Conservation (phyloP, 1,139 yeast species). For the Zygosaccharomyces sapae region DNA sequence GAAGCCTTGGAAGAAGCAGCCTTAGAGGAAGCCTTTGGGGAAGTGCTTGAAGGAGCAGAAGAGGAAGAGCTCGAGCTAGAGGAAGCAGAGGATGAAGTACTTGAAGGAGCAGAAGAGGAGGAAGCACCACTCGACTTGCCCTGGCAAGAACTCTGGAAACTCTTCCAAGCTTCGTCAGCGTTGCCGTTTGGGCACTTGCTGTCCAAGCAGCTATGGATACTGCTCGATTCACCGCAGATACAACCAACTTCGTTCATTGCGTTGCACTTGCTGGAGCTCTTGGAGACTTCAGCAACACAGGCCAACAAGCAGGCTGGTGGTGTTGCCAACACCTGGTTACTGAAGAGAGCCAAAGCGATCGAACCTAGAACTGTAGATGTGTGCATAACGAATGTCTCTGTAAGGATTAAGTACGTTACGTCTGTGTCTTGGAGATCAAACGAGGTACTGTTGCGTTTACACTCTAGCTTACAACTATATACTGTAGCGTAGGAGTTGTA, state of each 20-base stretch:
- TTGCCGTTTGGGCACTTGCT: conserved; percentile 61
- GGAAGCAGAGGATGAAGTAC: too few relatives aligned
- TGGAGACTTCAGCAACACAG: conserved; percentile 70
- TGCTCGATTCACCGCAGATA: conserved; percentile 54
- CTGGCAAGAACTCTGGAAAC: conserved; percentile 54
- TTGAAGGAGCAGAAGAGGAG: conserved; percentile 36
- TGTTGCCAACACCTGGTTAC: conserved; percentile 55
- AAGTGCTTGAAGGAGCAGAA: too few relatives aligned
- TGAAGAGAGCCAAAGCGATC: conserved; percentile 48
- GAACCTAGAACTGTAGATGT: conserved; percentile 41
- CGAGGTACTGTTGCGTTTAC: too few relatives aligned
- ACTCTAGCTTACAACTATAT: not conserved
- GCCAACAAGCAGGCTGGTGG: conserved; percentile 91
- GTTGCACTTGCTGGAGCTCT: conserved; percentile 49
- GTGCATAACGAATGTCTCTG: conserved; percentile 30
- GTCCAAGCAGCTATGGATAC: conserved; percentile 57
- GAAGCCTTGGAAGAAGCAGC: conserved; percentile 35
- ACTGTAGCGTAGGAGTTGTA: not conserved
- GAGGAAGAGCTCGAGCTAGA: too few relatives aligned
- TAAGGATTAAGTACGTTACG: not conserved
- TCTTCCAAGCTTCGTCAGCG: conserved; percentile 51
- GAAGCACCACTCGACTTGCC: conserved; percentile 39
- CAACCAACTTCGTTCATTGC: conserved; percentile 56
- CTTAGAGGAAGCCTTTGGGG: conserved; percentile 37
- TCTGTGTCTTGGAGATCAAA: conserved; percentile 6